Evolutionary conservation across 345 rosid genomes (phyloP).

Genomic region (Linum trigynum): DNA sequence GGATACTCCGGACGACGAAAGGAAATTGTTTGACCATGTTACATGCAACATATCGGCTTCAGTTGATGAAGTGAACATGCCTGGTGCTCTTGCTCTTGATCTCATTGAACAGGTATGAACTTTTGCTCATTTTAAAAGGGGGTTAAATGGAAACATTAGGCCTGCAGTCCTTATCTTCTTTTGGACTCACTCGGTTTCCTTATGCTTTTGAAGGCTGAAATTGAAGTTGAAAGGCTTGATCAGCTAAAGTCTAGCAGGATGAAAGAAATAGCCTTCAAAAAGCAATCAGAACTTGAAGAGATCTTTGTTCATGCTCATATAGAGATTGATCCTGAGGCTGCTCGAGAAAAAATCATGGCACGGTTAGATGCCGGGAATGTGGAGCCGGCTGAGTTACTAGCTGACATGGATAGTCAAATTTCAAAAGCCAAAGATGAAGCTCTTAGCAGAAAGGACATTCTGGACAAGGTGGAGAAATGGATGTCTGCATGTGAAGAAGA

Average conservation of each 20-base stretch:
- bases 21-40: slow-evolving; percentile 73
- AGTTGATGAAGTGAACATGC: slow-evolving; percentile 69
- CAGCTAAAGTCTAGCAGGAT: slow-evolving; percentile 85
- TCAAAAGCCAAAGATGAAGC: slow-evolving; percentile 84
- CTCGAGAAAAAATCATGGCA: slow-evolving; percentile 80
- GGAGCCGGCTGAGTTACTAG: slow-evolving; percentile 85
- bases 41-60: slow-evolving; percentile 78
- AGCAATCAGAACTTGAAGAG: slow-evolving; percentile 91
- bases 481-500: slow-evolving; percentile 99
- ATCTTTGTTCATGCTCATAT: slow-evolving; percentile 69
- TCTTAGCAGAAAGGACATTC: slow-evolving; percentile 81
- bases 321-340: slow-evolving; percentile 71
- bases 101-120: slow-evolving; percentile 69
- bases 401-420: slow-evolving; percentile 91
- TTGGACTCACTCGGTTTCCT: slow-evolving; percentile 10
- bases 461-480: slow-evolving; percentile 98
- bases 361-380: slow-evolving; percentile 77
- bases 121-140: not conserved
- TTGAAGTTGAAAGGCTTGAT: slow-evolving; percentile 95
- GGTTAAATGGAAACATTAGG: not conserved
- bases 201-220: slow-evolving; percentile 53
- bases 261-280: slow-evolving; percentile 96
- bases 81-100: slow-evolving; percentile 85
- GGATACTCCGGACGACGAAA: slow-evolving; percentile 91
- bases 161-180: slow-evolving; percentile 14